phyloP scores from a whole-genome alignment of 148 eudicot species.

The Linanthus parryae region DNA sequence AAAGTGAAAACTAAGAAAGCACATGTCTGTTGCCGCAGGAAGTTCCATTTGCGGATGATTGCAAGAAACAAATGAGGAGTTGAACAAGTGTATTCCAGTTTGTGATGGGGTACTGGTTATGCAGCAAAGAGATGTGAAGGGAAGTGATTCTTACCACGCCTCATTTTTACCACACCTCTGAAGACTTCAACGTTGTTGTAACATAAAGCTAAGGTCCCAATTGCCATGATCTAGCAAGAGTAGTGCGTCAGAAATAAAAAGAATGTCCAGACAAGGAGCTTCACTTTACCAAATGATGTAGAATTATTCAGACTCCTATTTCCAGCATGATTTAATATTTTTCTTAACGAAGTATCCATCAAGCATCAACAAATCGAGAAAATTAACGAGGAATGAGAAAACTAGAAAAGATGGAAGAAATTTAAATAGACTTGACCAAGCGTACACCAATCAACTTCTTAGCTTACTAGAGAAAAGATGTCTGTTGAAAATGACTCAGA shows the following conservation, averaged over 20 bases:
- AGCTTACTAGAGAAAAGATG: too few species aligned
- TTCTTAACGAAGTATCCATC: too few species aligned
- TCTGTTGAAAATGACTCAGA: too few species aligned
- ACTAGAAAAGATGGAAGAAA: not conserved
- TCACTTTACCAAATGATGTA: not conserved
- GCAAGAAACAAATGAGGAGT: not conserved
- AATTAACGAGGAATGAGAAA: not conserved
- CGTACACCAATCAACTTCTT: not conserved
- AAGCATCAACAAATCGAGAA: too few species aligned
- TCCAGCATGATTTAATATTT: not conserved
- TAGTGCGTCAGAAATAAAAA: slow-evolving; percentile 21
- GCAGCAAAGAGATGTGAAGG: not conserved
- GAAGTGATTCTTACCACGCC: slow-evolving; percentile 64
- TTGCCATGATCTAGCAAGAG: slow-evolving; percentile 58
- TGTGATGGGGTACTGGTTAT: not conserved
- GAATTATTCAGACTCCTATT: not conserved
- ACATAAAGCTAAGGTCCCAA: slow-evolving; percentile 88
- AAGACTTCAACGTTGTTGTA: slow-evolving; percentile 89
- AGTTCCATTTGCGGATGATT: not conserved
- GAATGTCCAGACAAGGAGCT: slow-evolving; percentile 8
- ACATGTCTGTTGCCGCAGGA: too few species aligned
- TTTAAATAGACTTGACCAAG: not conserved
- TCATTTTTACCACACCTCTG: slow-evolving; percentile 88
- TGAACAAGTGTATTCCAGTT: not conserved
- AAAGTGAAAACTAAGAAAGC: too few species aligned